phyloP scores from a whole-genome alignment of 306 rosid species.

The Vigna hirtella region DNA sequence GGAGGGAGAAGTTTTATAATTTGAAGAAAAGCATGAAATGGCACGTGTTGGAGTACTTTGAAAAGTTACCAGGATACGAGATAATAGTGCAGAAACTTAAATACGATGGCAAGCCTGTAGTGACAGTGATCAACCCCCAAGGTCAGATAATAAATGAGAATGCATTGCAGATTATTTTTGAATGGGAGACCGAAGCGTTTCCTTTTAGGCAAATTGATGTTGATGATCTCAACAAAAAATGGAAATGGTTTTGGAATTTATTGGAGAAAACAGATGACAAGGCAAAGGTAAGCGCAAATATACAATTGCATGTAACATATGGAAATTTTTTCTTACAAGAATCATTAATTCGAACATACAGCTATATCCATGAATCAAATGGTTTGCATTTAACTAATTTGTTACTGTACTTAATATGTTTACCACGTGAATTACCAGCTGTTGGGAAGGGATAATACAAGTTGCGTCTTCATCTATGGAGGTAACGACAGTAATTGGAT shows the following conservation, averaged over 20 bases:
- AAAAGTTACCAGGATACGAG: slow-evolving; percentile 22
- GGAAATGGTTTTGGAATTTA: slow-evolving; percentile 51
- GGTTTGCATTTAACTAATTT: neutral
- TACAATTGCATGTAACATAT: too few relatives aligned
- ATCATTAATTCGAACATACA: neutral
- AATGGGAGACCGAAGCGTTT: slow-evolving; percentile 50
- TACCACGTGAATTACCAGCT: neutral
- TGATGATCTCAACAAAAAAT: slow-evolving; percentile 23
- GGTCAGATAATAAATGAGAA: slow-evolving; percentile 34
- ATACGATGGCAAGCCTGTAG: neutral
- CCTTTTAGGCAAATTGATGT: slow-evolving; percentile 47
- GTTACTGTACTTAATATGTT: too few relatives aligned
- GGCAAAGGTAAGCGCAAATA: slow-evolving; percentile 19
- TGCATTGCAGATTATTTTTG: slow-evolving; percentile 41
- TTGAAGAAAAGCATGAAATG: slow-evolving; percentile 37
- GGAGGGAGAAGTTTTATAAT: neutral
- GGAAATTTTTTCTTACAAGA: too few relatives aligned
- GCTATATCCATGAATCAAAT: neutral
- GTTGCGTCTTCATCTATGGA: slow-evolving; percentile 47
- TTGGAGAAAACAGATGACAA: slow-evolving; percentile 30
- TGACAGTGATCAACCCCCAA: slow-evolving; percentile 37
- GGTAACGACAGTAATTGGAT: slow-evolving; percentile 41
- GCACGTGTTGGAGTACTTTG: slow-evolving; percentile 39
- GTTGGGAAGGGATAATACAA: neutral
- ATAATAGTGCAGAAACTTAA: slow-evolving; percentile 32